Evolutionary conservation across 371 early-diverging fungal species (phyloP), one percentile per base, ranked within the genome.

Genomic region (Mucor velutinosus): DNA sequence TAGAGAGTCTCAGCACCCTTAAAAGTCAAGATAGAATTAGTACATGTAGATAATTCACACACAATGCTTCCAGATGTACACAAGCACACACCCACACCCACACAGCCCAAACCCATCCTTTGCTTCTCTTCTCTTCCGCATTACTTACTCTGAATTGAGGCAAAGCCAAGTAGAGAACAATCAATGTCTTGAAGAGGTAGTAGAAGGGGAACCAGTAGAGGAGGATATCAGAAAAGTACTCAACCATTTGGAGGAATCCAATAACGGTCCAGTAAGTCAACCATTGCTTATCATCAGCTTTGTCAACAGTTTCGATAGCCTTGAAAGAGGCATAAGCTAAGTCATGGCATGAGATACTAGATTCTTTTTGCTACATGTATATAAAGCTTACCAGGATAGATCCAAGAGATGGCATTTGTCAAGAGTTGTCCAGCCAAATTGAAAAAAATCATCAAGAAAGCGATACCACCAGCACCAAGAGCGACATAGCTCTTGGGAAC

Each of bases 181-280:
- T 80, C 14, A 86, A 74, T 19, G 95, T 91, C 89, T 98, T 98
- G 88, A 95, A 85, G 65, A 90, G 76, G 79, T 92, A 97, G 86
- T 96, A 98, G 82, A 97, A 93, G 58, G 96, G 95, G 76, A 95
- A 77, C 96, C 96, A 97, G 84, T 90, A 92, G 60, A 94, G 80
- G 15, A 97, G 61, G 61, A 89, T 62, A 64, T 94, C 94, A 62
- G 89, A 84, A 76, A 96, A 96, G 84, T 92, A 95, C 84, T 97
- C 97, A 64, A 89, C 47, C 37, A 93, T 79, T 70, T 91, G 92
- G 55, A 94, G 76, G 76, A 94, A 87, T 35, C 93, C 96, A 78
- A 92, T 93, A 17, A 97, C 95, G 29, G 87, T 87, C 94, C 92
- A 92, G 76, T 92, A 92, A 21, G 90, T 89, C 66, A 90, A 79